Evolutionary conservation across 495 filamentous ascomycete species (phyloP).

Genomic region (Baudoinia panamericana): DNA sequence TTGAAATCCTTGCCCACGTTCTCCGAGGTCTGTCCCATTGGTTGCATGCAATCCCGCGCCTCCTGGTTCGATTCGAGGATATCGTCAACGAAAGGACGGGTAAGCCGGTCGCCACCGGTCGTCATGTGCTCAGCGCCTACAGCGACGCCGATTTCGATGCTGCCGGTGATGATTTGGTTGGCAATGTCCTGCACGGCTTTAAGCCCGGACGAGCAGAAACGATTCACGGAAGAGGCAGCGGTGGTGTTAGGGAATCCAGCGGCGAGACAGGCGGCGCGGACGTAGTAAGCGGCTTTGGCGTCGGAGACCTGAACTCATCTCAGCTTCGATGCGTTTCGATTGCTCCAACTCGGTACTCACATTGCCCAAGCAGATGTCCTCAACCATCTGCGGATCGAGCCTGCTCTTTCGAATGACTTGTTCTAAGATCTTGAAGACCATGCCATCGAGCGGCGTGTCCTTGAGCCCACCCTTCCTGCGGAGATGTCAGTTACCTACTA

Average conservation of each 20-base stretch:
- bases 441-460: slow-evolving; percentile 79
- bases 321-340: not conserved
- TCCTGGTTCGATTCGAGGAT: slow-evolving; percentile 59
- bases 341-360: slow-evolving; percentile 35
- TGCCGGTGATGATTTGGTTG: slow-evolving; percentile 65
- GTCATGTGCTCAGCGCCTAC: slow-evolving; percentile 85
- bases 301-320: slow-evolving; percentile 54
- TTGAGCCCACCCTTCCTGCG: slow-evolving; percentile 88
- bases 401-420: slow-evolving; percentile 59
- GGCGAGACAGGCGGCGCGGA: slow-evolving; percentile 74
- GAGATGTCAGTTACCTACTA: too few species aligned
- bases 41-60: slow-evolving; percentile 72
- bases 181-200: slow-evolving; percentile 92
- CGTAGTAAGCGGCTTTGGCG: slow-evolving; percentile 75
- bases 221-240: slow-evolving; percentile 68
- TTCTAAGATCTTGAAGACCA: slow-evolving; percentile 68
- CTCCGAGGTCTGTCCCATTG: slow-evolving; percentile 96
- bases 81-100: slow-evolving; percentile 61
- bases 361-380: slow-evolving; percentile 89
- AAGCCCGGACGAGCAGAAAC: slow-evolving; percentile 93
- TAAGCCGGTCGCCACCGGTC: slow-evolving; percentile 50
- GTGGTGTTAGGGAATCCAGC: slow-evolving; percentile 90
- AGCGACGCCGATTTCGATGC: slow-evolving; percentile 78
- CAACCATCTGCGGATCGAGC: slow-evolving; percentile 69
- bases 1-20: slow-evolving; percentile 90